Evolutionary conservation across 2,329 filamentous ascomycete genomes (phyloP), one percentile per base, ranked within the genome.

Genomic region (Xylaria sp.): DNA sequence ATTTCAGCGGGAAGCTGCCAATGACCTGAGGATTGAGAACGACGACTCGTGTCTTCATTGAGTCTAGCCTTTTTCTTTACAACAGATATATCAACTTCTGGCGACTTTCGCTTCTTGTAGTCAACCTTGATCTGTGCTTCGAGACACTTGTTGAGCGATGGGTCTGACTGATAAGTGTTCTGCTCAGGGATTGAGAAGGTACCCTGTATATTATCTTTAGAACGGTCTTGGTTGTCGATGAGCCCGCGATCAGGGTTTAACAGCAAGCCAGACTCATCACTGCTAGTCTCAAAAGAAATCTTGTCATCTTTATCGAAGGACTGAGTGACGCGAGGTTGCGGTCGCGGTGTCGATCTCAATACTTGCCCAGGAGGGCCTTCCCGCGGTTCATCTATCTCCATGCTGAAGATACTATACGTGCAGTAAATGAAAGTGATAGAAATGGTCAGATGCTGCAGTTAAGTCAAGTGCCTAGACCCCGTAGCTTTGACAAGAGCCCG

Each of bases 1-100:
- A 92, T 81, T 80, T 90, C 87, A 73, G 84, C 82, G 76, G 89
- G 87, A 65, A 77, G 67, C 23, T 68, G 60, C 65, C 70, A 73
- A 59, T 57, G 71, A 42, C 72, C 70, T 57, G 71, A 69, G 23
- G 48, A 23, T 44, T 65, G 65, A 21, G 48, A 21, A 23, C 37
- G 27, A 37, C 23, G 55, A 25, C n/a, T 32, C 48, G 25, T 37
- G 40, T 32, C 35, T 23, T 71, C 60, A 60, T 70, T 65, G 58
- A 72, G 21, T 62, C 71, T 77, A 40, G 68, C 65, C 68, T 73
- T 78, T 58, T 77, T 76, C 25, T 32, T n/a, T 23, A 48, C 32
- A 5, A 63, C 21, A 53, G 37, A 57, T n/a, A 29, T 50, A 55
- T 25, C 40, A 50, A 42, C n/a, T 58, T 61, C 48, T 29, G 35